Evolutionary conservation across 108 stramenopile genomes (phyloP).

Genomic region (Fistulifera pelliculosa): DNA sequence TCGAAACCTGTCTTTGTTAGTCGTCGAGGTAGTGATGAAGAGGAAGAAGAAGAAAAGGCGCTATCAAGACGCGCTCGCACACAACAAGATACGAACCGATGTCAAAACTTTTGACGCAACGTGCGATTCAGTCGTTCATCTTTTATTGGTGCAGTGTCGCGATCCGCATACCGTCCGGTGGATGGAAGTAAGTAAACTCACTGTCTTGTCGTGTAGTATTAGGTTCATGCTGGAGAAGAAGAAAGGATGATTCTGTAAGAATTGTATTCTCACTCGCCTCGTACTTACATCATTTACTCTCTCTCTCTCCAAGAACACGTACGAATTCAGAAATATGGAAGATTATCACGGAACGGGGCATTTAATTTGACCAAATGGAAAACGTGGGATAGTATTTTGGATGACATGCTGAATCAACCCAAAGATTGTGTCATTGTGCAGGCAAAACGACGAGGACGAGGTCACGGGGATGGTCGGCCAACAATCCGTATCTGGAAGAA

Average conservation of each 20-base stretch:
- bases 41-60: too few relatives aligned
- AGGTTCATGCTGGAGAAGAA: too few relatives aligned
- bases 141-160: conserved; percentile 51
- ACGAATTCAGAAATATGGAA: conserved; percentile 37
- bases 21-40: too few relatives aligned
- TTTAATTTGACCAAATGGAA: conserved; percentile 51
- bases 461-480: conserved; percentile 31
- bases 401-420: conserved; percentile 43
- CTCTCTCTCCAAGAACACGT: conserved; percentile 13
- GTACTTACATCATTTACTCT: background rate
- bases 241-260: background rate
- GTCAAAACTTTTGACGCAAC: conserved; percentile 54
- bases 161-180: conserved; percentile 69
- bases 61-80: too few relatives aligned
- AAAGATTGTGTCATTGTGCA: conserved; percentile 31
- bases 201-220: too few relatives aligned
- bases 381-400: conserved; percentile 56
- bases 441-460: conserved; percentile 32
- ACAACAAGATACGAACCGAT: conserved; percentile 1
- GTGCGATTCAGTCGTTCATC: conserved; percentile 74
- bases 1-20: too few relatives aligned
- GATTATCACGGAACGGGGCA: conserved; percentile 73
- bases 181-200: conserved; percentile 35
- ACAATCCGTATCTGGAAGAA: conserved; percentile 35
- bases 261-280: background rate